Evolutionary conservation across 2,329 filamentous ascomycete species (phyloP).

Genomic region (Aspergillus awamori): DNA sequence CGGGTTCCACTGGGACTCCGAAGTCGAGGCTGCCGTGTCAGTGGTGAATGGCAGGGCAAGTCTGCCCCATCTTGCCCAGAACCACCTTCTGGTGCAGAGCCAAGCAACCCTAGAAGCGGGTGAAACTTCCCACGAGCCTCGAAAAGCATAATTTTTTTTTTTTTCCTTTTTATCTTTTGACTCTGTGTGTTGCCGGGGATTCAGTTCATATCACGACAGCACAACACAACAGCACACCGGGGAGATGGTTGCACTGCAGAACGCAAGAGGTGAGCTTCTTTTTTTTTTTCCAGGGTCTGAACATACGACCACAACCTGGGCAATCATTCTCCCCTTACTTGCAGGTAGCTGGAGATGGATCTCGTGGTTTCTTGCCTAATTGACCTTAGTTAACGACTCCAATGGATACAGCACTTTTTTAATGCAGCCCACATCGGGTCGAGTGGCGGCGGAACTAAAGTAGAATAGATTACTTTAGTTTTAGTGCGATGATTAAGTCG

Average conservation of each 20-base stretch:
- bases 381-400: neutral
- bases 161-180: too few species aligned
- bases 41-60: constrained; percentile 7
- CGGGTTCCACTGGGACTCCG: neutral
- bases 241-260: too few species aligned
- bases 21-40: constrained; percentile 13
- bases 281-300: too few species aligned
- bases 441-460: constrained; percentile 14
- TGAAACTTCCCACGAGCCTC: constrained; percentile 1
- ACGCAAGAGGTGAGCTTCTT: too few species aligned
- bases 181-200: too few species aligned
- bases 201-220: too few species aligned
- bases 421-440: neutral
- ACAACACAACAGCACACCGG: too few species aligned
- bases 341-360: neutral
- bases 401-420: neutral
- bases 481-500: constrained; percentile 8
- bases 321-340: neutral
- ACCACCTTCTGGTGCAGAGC: neutral
- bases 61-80: neutral
- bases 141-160: neutral
- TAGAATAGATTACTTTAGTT: neutral
- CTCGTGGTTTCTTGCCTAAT: constrained; percentile 14
- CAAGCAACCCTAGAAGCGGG: constrained; percentile 3
- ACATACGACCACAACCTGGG: too few species aligned